These are phyloP conservation scores for Mycena polygramma DNA, from an alignment of 768 basidiomycete genomes.

Conservation along the genomic window DNA sequence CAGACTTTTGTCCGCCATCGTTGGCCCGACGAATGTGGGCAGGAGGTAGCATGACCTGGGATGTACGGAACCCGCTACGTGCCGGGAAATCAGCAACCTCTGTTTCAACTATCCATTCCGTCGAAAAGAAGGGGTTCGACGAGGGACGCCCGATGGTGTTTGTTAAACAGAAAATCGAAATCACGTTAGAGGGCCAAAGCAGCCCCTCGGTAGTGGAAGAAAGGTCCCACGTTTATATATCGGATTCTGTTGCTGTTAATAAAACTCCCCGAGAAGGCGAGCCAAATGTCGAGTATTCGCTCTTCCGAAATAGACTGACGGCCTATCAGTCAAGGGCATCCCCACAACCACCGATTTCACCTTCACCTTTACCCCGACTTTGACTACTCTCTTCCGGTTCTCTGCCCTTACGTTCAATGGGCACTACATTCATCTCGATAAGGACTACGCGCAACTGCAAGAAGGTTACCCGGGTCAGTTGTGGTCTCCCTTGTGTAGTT, in stretches of 20 bases:
- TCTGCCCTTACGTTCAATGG: slow-evolving; percentile 93
- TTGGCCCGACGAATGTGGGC: slow-evolving; percentile 90
- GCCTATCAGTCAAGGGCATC: slow-evolving; percentile 60
- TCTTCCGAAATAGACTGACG: slow-evolving; percentile 3
- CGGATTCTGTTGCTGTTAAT: slow-evolving; percentile 41
- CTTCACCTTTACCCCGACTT: slow-evolving; percentile 74
- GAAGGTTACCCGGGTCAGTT: slow-evolving; percentile 81
- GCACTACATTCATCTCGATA: slow-evolving; percentile 87
- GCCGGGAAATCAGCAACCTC: slow-evolving; percentile 67
- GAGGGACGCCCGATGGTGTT: slow-evolving; percentile 78
- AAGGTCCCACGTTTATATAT: slow-evolving; percentile 76
- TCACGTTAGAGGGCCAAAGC: slow-evolving; percentile 56
- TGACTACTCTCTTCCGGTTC: slow-evolving; percentile 85
- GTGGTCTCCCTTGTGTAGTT: background rate
- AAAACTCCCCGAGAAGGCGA: slow-evolving; percentile 60
- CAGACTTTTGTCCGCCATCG: slow-evolving; percentile 80
- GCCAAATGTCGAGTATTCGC: slow-evolving; percentile 18
- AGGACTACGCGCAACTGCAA: slow-evolving; percentile 72
- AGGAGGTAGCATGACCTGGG: slow-evolving; percentile 77
- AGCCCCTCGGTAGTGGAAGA: slow-evolving; percentile 71
- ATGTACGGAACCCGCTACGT: slow-evolving; percentile 58
- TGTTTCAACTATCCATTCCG: slow-evolving; percentile 58
- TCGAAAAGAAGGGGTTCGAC: slow-evolving; percentile 77
- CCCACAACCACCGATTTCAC: slow-evolving; percentile 67
- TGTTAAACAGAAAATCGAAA: slow-evolving; percentile 73